Percentiles rank a stretch among this genome's conserved stretches.
Evolutionary conservation across 306 rosid genomes (phyloP).

Genomic region (Rosa persica): DNA sequence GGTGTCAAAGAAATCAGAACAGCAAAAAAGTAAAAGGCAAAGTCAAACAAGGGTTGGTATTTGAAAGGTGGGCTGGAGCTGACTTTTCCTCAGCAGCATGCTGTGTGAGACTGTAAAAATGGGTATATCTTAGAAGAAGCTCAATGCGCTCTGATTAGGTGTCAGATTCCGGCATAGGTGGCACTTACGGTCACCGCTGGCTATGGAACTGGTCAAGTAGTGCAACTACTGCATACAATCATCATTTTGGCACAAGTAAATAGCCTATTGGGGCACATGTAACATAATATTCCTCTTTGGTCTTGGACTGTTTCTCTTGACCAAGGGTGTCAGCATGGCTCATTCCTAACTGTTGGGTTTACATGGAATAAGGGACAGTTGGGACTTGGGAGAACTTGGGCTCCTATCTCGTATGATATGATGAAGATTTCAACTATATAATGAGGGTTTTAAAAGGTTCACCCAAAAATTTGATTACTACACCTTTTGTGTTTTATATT

Average conservation of each 20-base stretch:
- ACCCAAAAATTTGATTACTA: not conserved
- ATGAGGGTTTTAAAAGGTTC: not conserved
- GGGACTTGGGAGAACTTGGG: no score
- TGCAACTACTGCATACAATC: not conserved
- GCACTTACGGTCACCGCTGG: conserved; percentile 12
- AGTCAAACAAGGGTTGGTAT: conserved; percentile 13
- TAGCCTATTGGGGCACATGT: not conserved
- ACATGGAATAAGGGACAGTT: no score
- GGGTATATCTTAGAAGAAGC: not conserved
- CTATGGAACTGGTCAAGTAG: conserved; percentile 14
- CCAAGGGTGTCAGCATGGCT: not conserved
- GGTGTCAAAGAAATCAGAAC: not conserved
- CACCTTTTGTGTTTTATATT: not conserved
- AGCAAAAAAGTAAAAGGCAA: not conserved
- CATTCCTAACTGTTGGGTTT: no score
- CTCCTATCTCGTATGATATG: no score
- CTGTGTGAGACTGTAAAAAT: not conserved
- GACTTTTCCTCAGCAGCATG: conserved; percentile 4
- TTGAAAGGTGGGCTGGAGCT: conserved; percentile 4
- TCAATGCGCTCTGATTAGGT: not conserved
- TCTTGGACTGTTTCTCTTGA: not conserved
- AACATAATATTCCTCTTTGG: not conserved
- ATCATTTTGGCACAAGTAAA: not conserved
- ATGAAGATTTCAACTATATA: not conserved
- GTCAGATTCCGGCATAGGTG: conserved; percentile 19